A percentile compares a stretch with the other conserved stretches of the same genome.
These are phyloP conservation scores for California macrophylla DNA, from an alignment of 441 rosid species.

Conservation along the genomic window DNA sequence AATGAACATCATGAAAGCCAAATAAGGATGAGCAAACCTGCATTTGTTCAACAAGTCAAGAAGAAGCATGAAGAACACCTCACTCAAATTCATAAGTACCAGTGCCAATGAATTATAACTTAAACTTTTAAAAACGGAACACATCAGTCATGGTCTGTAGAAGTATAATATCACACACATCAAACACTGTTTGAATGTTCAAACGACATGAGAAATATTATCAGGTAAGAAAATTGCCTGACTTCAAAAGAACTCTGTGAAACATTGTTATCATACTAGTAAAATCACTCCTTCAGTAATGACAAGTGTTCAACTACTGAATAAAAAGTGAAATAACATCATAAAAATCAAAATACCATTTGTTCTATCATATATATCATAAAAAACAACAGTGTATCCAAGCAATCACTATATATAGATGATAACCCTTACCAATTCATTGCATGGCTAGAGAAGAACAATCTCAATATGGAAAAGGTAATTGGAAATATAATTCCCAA, in stretches of 20 bases:
- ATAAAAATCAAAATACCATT: not conserved
- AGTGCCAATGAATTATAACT: not conserved
- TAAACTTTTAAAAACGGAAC: not conserved
- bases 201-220: not conserved
- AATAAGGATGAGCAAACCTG: conserved; percentile 89
- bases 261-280: not conserved
- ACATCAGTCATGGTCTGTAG: not conserved
- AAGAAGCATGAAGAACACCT: not conserved
- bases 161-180: not conserved
- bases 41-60: conserved; percentile 21
- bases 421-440: conserved; percentile 72
- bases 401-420: conserved; percentile 8
- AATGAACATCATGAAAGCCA: conserved; percentile 80
- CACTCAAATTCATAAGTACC: conserved; percentile 7
- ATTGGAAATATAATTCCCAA: conserved; percentile 68
- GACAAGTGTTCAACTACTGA: conserved; percentile 3
- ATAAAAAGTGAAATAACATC: not conserved
- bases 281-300: not conserved
- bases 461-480: conserved; percentile 58
- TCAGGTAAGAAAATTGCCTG: not conserved
- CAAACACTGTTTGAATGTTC: not conserved
- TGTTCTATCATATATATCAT: not conserved
- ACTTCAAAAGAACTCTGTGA: not conserved
- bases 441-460: conserved; percentile 54
- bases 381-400: not conserved